phyloP scores from a whole-genome alignment of 352 stramenopile genomes.

The Phytophthora multivora region DNA sequence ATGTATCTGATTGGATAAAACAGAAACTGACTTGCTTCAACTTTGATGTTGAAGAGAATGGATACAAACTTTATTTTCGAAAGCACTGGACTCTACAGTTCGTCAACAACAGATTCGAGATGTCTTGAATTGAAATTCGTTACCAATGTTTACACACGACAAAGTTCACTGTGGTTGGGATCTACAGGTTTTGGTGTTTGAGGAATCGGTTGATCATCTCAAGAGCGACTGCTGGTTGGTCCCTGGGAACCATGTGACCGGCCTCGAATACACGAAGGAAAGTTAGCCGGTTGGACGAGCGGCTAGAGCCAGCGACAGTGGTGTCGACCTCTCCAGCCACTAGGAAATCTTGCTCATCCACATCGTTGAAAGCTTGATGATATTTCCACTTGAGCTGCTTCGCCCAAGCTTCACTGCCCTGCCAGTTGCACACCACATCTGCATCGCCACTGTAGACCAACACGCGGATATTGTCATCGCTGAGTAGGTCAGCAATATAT shows the following conservation, averaged over 20 bases:
- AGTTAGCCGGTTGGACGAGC: slow-evolving; percentile 37
- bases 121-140: no score
- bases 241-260: slow-evolving; percentile 56
- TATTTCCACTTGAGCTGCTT: slow-evolving; percentile 40
- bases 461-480: slow-evolving; percentile 24
- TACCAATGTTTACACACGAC: no score
- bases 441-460: slow-evolving; percentile 40
- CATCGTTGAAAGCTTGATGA: slow-evolving; percentile 30
- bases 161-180: not conserved
- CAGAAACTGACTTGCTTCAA: not conserved
- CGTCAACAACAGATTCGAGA: no score
- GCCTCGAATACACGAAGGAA: slow-evolving; percentile 60
- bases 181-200: slow-evolving; percentile 36
- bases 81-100: no score
- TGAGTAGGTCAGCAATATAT: slow-evolving; percentile 31
- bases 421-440: slow-evolving; percentile 53
- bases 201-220: slow-evolving; percentile 72
- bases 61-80: no score
- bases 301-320: slow-evolving; percentile 28
- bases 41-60: not conserved
- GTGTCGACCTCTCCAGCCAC: slow-evolving; percentile 4
- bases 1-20: slow-evolving; percentile 9
- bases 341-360: slow-evolving; percentile 11
- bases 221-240: slow-evolving; percentile 49
- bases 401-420: slow-evolving; percentile 42